Conservation (phyloP, 2,329 filamentous ascomycete species). For the Beauveria australis region DNA sequence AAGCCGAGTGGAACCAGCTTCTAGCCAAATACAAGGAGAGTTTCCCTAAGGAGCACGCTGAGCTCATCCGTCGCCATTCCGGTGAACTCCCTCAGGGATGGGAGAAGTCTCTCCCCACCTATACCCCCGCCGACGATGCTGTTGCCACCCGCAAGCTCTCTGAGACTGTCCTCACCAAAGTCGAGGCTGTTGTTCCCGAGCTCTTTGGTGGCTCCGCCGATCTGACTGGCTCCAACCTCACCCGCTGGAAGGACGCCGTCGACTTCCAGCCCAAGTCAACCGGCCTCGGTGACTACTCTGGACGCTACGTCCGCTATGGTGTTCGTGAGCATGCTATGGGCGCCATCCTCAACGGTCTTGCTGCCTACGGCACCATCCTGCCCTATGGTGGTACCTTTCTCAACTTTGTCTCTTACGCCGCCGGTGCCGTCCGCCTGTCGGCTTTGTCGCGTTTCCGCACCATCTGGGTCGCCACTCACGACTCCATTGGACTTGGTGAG, state of each 20-base stretch:
- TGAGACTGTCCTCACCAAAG: slow-evolving; percentile 83
- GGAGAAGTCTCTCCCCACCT: slow-evolving; percentile 88
- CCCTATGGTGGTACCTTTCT: slow-evolving; percentile 95
- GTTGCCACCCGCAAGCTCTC: slow-evolving; percentile 94
- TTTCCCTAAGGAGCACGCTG: slow-evolving; percentile 69
- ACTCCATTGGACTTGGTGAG: slow-evolving; percentile 98
- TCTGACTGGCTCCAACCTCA: slow-evolving; percentile 97
- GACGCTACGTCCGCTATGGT: slow-evolving; percentile 89
- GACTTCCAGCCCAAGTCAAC: slow-evolving; percentile 92
- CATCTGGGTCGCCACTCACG: slow-evolving; percentile 96
- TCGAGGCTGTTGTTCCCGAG: slow-evolving; percentile 77
- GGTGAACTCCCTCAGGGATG: slow-evolving; percentile 89
- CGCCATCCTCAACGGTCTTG: slow-evolving; percentile 88
- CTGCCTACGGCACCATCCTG: slow-evolving; percentile 90
- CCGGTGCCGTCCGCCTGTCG: slow-evolving; percentile 89
- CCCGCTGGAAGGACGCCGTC: slow-evolving; percentile 90
- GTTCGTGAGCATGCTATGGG: slow-evolving; percentile 90
- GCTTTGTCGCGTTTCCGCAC: slow-evolving; percentile 82
- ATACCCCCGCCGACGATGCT: slow-evolving; percentile 77
- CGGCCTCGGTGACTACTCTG: slow-evolving; percentile 80
- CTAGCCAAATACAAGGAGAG: slow-evolving; percentile 77
- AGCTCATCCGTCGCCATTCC: slow-evolving; percentile 71
- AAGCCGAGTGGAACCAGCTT: slow-evolving; percentile 93
- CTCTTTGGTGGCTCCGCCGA: slow-evolving; percentile 94
- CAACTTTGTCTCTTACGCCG: slow-evolving; percentile 98